These are phyloP conservation scores for Fusarium nisikadoi DNA, from an alignment of 2,329 filamentous ascomycete species.

Conservation along the genomic window DNA sequence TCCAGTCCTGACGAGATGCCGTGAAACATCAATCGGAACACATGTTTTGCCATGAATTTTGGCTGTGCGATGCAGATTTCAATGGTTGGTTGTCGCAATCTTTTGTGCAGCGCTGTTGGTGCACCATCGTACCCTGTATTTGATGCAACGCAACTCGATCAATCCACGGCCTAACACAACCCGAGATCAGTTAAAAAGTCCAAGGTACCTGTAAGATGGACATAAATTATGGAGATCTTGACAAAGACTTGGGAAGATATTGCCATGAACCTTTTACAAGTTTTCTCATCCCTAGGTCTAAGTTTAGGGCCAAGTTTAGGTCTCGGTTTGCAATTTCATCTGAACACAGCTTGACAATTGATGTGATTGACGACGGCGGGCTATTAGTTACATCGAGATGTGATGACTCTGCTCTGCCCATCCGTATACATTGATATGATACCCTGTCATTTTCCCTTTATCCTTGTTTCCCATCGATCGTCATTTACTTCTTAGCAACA, in stretches of 20 bases:
- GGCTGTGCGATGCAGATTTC: no score
- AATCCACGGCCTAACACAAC: no score
- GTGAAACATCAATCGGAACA: neutral
- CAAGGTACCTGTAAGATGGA: neutral
- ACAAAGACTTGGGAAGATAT: no score
- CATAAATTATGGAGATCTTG: no score
- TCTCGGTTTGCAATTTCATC: neutral
- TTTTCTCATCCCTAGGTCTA: neutral
- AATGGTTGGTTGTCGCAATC: rapidly evolving
- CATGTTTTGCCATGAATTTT: neutral
- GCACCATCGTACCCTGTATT: neutral
- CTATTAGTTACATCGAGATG: conserved; percentile 1
- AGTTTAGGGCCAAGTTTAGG: neutral
- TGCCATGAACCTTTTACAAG: neutral
- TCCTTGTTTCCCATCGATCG: neutral
- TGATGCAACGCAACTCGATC: neutral
- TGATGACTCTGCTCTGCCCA: neutral
- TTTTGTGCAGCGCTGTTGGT: neutral
- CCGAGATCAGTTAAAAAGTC: neutral
- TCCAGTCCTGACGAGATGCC: neutral
- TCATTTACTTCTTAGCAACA: conserved; percentile 47
- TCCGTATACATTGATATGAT: neutral
- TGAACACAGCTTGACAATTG: neutral
- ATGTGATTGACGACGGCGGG: neutral
- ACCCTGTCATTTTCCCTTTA: neutral